phyloP scores from a whole-genome alignment of 2,329 filamentous ascomycete genomes.

The Pseudocercospora fijiensis region DNA sequence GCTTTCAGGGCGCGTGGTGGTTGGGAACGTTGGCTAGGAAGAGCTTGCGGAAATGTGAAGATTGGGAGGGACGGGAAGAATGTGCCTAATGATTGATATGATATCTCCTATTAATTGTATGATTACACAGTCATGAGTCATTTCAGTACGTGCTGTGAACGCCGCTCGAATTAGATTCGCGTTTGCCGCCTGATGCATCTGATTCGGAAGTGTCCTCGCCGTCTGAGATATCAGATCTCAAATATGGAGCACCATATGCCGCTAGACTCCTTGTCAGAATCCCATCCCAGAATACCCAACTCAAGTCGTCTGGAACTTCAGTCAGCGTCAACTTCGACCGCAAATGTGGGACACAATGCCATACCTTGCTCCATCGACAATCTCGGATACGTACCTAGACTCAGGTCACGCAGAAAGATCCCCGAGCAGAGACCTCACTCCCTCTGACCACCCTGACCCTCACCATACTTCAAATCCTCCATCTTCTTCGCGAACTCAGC shows the following conservation, averaged over 20 bases:
- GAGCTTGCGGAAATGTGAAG: background rate
- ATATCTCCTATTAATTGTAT: background rate
- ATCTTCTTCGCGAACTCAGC: slow-evolving; percentile 8
- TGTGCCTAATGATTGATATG: background rate
- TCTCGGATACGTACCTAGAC: no score
- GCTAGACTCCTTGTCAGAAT: background rate
- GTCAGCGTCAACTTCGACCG: background rate
- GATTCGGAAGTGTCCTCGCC: background rate
- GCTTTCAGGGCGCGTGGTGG: background rate
- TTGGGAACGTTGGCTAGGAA: background rate
- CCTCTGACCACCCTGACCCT: background rate
- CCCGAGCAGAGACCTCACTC: no score
- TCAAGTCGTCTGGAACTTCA: background rate
- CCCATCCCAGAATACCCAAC: background rate
- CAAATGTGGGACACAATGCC: no score
- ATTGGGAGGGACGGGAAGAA: background rate
- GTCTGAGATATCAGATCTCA: background rate
- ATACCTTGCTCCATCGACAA: no score
- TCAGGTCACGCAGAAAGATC: no score
- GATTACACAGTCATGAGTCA: background rate
- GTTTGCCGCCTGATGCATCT: background rate
- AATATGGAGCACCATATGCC: background rate
- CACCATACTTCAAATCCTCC: background rate
- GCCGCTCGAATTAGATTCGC: background rate
- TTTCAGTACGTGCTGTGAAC: background rate